Evolutionary conservation across 495 filamentous ascomycete species (phyloP).

Genomic region (Neurospora sp.): DNA sequence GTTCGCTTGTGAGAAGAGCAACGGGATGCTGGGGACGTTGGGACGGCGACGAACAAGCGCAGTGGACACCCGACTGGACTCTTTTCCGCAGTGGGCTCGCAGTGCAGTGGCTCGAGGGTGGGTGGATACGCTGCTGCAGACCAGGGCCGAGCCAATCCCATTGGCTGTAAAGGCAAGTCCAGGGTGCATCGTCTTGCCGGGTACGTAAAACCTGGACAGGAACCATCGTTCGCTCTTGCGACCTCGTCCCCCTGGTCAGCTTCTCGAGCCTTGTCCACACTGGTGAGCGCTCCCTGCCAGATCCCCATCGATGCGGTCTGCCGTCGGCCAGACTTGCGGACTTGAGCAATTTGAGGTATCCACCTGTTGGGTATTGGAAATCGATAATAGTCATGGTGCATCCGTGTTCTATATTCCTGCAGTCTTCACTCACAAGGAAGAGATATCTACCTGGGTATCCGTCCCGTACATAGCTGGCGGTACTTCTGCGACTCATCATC

Average conservation of each 20-base stretch:
- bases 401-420: neutral
- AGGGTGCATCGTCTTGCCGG: neutral
- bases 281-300: neutral
- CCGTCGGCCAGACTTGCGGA: neutral
- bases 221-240: neutral
- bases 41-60: neutral
- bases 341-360: neutral
- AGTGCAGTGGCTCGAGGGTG: neutral
- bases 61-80: neutral
- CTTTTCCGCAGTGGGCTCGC: neutral
- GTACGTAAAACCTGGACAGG: neutral
- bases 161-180: neutral
- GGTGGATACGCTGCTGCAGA: neutral
- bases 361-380: neutral
- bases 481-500: neutral
- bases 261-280: neutral
- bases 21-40: neutral
- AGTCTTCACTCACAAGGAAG: neutral
- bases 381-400: neutral
- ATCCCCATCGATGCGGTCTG: neutral
- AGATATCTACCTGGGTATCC: neutral
- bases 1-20: neutral
- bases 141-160: neutral
- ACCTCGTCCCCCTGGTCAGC: neutral
- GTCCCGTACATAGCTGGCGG: neutral